Base-by-base conservation (phyloP, 495 filamentous ascomycete species). In the Podospora pseudoanserina region DNA sequence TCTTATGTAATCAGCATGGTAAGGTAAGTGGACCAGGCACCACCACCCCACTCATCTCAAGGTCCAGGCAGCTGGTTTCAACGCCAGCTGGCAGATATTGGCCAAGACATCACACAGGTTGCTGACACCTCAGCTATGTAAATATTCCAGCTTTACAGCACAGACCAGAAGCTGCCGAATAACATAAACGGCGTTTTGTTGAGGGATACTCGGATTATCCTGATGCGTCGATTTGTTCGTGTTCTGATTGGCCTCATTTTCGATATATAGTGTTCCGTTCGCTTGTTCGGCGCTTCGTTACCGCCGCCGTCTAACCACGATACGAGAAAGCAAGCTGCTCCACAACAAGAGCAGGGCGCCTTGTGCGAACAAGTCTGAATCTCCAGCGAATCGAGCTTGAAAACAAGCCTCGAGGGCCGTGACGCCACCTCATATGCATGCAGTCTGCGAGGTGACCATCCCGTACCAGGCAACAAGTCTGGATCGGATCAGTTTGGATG, bases 241-340 rank as follows among this genome's bases (percentile, higher is more conserved):
- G 27, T 13, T n/a, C 18, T 55, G 26, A 30, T 49, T 49, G 39
- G 39, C 3, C 39, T 16, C 39, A 49, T 13, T 49, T 49, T 49
- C 54, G 30, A 65, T 59, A 15, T 3, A 18, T 0, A 60, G 39
- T 65, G 64, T 55, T 16, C 18, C 16, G 6, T 16, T 49, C 39
- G 39, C 55, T 20, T 44, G 4, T 20, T 54, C 16, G 67, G 67
- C 67, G 62, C 67, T 60, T 68, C 56, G 62, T 64, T 68, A 39
- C 67, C 55, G 67, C 62, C 67, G 56, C 53, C 30, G 55, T 49
- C 30, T 56, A 30, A 32, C 15, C n/a, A 59, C 13, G 9, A 62
- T 18, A 11, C 55, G 55, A 58, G 55, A 26, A 58, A 26, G 60
- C 60, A 63, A 39, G 60, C 28, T 30, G 60, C 39, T 49, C 13